Conservation (phyloP, 805 yeast genomes). For the Candida ovalis region DNA sequence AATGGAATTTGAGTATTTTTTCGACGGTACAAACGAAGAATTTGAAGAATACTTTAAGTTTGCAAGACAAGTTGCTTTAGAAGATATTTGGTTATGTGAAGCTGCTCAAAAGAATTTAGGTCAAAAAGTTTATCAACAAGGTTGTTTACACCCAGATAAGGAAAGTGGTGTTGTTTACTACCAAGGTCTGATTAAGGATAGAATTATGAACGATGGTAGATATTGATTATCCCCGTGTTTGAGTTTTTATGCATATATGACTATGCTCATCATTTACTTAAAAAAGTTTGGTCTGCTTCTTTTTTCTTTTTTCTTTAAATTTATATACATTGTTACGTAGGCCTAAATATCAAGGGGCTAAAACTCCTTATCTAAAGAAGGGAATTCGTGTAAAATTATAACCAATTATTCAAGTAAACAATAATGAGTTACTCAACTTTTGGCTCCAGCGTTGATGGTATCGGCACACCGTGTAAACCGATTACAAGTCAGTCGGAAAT, state of each 20-base stretch:
- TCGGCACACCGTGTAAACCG: no score
- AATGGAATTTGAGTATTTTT: slow-evolving; percentile 31
- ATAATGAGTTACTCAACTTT: no score
- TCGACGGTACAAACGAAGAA: slow-evolving; percentile 26
- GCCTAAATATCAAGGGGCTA: no score
- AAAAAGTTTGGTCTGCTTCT: background rate
- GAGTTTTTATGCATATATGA: no score
- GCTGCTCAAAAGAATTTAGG: slow-evolving; percentile 26
- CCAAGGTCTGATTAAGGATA: slow-evolving; percentile 17
- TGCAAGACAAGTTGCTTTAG: slow-evolving; percentile 31
- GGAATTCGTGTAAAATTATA: no score
- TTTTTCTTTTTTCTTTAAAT: background rate
- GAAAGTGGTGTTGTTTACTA: slow-evolving; percentile 26
- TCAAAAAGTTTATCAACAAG: slow-evolving; percentile 22
- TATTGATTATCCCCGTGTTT: no score
- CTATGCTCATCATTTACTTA: no score
- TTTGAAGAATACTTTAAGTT: slow-evolving; percentile 27
- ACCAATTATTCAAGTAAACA: no score
- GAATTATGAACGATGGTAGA: slow-evolving; percentile 14
- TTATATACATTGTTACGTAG: no score
- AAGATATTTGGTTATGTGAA: slow-evolving; percentile 30
- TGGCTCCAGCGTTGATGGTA: no score
- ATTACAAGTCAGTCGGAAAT: no score
- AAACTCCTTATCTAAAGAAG: no score
- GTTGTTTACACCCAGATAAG: slow-evolving; percentile 27